These are phyloP conservation scores for Saccharomycopsis lassenensis DNA, from an alignment of 805 yeast genomes.

Conservation along the genomic window DNA sequence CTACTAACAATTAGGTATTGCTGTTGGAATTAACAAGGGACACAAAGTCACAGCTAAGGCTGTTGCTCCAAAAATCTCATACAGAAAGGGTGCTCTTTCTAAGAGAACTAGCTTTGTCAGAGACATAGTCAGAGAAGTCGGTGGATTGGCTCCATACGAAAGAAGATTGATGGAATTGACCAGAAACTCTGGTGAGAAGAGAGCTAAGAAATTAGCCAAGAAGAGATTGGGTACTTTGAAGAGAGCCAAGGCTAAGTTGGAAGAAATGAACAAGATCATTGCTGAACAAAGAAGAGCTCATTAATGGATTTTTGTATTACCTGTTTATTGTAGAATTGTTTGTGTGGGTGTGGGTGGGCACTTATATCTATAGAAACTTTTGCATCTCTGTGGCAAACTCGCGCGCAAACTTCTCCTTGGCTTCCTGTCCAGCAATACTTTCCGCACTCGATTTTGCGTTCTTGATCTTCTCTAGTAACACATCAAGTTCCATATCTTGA, in stretches of 20 bases:
- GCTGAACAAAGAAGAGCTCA: constrained; percentile 90
- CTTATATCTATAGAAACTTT: constrained; percentile 5
- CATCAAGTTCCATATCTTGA: constrained; percentile 7
- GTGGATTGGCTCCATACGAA: constrained; percentile 99
- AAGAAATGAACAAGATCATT: constrained; percentile 94
- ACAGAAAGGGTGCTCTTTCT: constrained; percentile 94
- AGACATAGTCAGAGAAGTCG: constrained; percentile 88
- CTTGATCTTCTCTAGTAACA: constrained; percentile 9
- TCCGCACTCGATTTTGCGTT: constrained; percentile 13
- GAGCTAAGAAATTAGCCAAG: constrained; percentile 99
- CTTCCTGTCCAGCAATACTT: constrained; percentile 7
- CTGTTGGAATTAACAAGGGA: constrained; percentile 99
- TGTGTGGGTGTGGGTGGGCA: too few relatives aligned
- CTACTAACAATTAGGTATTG: too few relatives aligned
- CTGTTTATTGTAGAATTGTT: too few relatives aligned
- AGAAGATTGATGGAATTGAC: constrained; percentile 98
- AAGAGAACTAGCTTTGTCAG: constrained; percentile 96
- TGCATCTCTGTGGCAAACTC: constrained; percentile 15
- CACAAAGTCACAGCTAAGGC: constrained; percentile 85
- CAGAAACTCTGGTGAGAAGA: constrained; percentile 99
- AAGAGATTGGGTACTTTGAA: constrained; percentile 99
- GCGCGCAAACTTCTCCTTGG: constrained; percentile 12
- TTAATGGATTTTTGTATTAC: too few relatives aligned
- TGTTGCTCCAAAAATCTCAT: constrained; percentile 79
- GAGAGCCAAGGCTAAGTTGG: constrained; percentile 99